Percentiles rank a stretch among this genome's conserved stretches.
These are phyloP conservation scores for Cyberlindnera americana DNA, from an alignment of 805 yeast species.

Conservation along the genomic window DNA sequence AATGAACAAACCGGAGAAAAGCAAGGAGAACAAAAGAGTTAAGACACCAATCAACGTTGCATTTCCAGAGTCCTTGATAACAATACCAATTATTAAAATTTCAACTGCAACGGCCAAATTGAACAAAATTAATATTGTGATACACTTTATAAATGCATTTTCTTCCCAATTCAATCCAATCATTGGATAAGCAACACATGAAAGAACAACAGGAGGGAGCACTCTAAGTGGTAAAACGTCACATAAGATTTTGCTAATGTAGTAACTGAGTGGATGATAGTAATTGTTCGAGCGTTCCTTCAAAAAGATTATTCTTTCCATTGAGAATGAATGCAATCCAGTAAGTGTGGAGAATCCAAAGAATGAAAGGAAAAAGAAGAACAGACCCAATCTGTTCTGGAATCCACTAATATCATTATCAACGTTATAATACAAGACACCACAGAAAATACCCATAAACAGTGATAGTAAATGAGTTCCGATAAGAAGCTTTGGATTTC, in stretches of 20 bases:
- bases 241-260: conserved; percentile 78
- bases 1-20: conserved; percentile 92
- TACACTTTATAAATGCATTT: conserved; percentile 66
- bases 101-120: conserved; percentile 84
- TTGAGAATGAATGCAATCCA: conserved; percentile 83
- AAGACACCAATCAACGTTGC: conserved; percentile 87
- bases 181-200: conserved; percentile 81
- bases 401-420: conserved; percentile 91
- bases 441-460: conserved; percentile 78
- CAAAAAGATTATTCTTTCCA: conserved; percentile 83
- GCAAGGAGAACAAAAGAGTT: conserved; percentile 74
- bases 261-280: conserved; percentile 84
- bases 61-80: conserved; percentile 85
- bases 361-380: conserved; percentile 84
- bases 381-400: conserved; percentile 91
- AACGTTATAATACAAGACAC: conserved; percentile 77
- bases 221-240: conserved; percentile 91
- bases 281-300: conserved; percentile 94
- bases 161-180: conserved; percentile 82
- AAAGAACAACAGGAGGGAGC: conserved; percentile 83
- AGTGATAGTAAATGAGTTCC: conserved; percentile 81
- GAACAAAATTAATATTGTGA: conserved; percentile 71
- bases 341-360: conserved; percentile 95
- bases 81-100: conserved; percentile 81
- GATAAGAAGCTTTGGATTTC: conserved; percentile 85